Percentiles rank a stretch among this genome's conserved stretches.
phyloP scores from a whole-genome alignment of 2,329 filamentous ascomycete species.

The Cryphonectria radicalis region DNA sequence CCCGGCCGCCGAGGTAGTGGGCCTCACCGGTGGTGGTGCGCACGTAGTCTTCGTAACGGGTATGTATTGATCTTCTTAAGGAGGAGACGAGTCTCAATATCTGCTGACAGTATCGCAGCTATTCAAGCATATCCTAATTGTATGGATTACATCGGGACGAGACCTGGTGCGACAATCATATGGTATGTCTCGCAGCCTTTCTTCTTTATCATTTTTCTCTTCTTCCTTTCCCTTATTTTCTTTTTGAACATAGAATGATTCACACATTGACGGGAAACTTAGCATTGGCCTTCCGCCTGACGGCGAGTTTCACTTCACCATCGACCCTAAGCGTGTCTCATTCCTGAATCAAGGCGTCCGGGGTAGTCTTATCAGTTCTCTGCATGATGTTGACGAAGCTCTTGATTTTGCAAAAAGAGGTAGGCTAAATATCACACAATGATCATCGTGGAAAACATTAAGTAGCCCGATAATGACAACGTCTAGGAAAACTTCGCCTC shows the following conservation, averaged over 20 bases:
- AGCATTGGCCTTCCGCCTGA: conserved; percentile 30
- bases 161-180: conserved; percentile 24
- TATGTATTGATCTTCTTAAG: not conserved
- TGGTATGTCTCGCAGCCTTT: conserved; percentile 21
- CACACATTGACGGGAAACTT: not conserved
- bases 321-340: conserved; percentile 23
- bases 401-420: conserved; percentile 29
- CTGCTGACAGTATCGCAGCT: conserved; percentile 13
- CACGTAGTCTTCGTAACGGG: conserved; percentile 30
- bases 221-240: not conserved
- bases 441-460: not conserved
- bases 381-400: conserved; percentile 27
- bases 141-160: conserved; percentile 26
- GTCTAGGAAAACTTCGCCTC: conserved; percentile 10
- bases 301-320: conserved; percentile 26
- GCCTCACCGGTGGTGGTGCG: conserved; percentile 28
- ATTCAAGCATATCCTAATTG: conserved; percentile 29
- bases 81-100: not conserved
- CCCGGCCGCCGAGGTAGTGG: conserved; percentile 21
- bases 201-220: not conserved
- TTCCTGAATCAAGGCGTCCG: conserved; percentile 27
- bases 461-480: not conserved
- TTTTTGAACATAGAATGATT: too few species aligned
- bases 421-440: not conserved
- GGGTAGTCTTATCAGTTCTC: conserved; percentile 27